These are phyloP conservation scores for Rhodamnia rubescens DNA, from an alignment of 345 rosid genomes.

Conservation along the genomic window DNA sequence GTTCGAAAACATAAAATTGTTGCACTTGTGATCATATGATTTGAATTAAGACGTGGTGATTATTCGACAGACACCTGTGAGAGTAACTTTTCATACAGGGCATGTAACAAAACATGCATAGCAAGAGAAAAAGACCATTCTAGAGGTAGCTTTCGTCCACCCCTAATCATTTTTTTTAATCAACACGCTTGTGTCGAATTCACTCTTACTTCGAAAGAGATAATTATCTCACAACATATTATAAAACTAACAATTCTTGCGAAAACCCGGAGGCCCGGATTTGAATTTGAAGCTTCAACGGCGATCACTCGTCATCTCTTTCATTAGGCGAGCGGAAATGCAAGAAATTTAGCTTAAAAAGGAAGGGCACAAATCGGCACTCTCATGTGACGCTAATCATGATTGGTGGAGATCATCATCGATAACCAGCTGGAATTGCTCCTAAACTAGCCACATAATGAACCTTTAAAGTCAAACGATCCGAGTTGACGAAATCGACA, in stretches of 20 bases:
- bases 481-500: background rate
- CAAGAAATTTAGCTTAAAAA: background rate
- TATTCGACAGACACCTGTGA: background rate
- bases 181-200: fast-evolving
- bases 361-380: background rate
- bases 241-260: background rate
- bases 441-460: background rate
- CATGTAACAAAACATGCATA: background rate
- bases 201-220: background rate
- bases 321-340: background rate
- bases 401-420: background rate
- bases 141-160: fast-evolving
- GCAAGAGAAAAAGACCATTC: background rate
- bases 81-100: fast-evolving
- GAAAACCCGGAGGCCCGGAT: background rate
- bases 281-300: background rate
- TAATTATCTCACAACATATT: background rate
- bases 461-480: background rate
- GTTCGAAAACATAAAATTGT: background rate
- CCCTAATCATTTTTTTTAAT: background rate
- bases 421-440: background rate
- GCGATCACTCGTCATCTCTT: background rate
- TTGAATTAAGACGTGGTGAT: background rate
- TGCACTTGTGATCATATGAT: background rate
- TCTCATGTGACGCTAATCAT: background rate